Evolutionary conservation across 2,329 filamentous ascomycete species (phyloP).

Genomic region (Apiospora hydei): DNA sequence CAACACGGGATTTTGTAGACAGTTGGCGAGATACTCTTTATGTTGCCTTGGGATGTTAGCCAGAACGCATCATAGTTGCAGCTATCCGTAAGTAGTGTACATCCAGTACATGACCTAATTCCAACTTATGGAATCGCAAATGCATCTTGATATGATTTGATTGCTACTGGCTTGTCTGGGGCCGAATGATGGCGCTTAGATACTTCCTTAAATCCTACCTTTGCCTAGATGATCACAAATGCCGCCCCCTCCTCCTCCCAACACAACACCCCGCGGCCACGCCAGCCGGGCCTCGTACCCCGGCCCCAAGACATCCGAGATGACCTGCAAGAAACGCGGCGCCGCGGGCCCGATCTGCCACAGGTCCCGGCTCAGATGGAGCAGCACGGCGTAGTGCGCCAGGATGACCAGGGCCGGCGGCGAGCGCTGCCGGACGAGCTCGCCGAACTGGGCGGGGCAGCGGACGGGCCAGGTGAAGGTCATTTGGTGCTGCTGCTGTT

Average conservation of each 20-base stretch:
- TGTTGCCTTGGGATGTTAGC: too few relatives aligned
- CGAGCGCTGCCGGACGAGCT: neutral
- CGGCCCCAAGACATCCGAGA: constrained; percentile 1
- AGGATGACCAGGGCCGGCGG: constrained; percentile 3
- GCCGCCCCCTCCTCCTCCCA: neutral
- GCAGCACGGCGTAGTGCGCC: constrained; percentile 14
- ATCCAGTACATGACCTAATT: too few relatives aligned
- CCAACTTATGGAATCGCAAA: too few relatives aligned
- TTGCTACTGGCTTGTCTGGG: too few relatives aligned
- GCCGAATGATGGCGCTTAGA: too few relatives aligned
- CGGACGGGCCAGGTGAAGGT: neutral
- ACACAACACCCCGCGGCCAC: neutral
- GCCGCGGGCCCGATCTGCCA: constrained; percentile 1
- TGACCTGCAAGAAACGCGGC: neutral
- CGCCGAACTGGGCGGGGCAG: neutral
- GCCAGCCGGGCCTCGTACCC: neutral
- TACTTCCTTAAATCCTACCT: neutral
- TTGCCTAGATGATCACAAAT: neutral
- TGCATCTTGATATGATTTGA: too few relatives aligned
- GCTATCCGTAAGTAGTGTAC: too few relatives aligned
- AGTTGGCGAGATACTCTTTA: too few relatives aligned
- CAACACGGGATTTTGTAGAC: too few relatives aligned
- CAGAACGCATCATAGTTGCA: too few relatives aligned
- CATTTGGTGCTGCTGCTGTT: neutral
- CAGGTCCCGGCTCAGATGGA: neutral